phyloP scores from a whole-genome alignment of 2,329 filamentous ascomycete species.

The Pyrenochaeta sp. region DNA sequence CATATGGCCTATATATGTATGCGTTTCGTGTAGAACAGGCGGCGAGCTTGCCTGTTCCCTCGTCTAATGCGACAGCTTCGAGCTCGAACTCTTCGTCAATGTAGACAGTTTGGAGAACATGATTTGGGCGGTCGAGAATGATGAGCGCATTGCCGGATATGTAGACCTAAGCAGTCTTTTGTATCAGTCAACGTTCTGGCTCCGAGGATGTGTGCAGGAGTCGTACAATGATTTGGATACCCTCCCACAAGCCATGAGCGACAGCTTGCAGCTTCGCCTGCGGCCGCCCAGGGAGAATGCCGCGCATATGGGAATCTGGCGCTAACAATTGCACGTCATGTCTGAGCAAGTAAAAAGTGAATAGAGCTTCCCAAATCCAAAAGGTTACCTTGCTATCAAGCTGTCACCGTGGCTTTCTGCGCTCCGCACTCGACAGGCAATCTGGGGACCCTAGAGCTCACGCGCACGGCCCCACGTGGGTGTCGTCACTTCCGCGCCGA shows the following conservation, averaged over 20 bases:
- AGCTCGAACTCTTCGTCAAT: constrained; percentile 76
- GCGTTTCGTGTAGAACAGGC: constrained; percentile 72
- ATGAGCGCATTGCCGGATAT: constrained; percentile 89
- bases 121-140: constrained; percentile 77
- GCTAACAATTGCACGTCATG: constrained; percentile 38
- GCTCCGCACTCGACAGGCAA: constrained; percentile 9
- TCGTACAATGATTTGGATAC: constrained; percentile 75
- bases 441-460: constrained; percentile 32
- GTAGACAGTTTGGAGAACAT: constrained; percentile 89
- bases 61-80: constrained; percentile 81
- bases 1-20: constrained; percentile 81
- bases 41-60: constrained; percentile 84
- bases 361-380: not conserved
- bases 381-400: not conserved
- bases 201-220: constrained; percentile 3
- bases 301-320: constrained; percentile 66
- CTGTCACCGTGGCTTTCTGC: not conserved
- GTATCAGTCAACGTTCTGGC: constrained; percentile 17
- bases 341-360: not conserved
- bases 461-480: constrained; percentile 45
- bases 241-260: constrained; percentile 76
- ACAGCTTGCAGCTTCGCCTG: constrained; percentile 80
- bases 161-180: constrained; percentile 69
- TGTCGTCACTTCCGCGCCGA: constrained; percentile 23
- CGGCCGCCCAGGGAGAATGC: constrained; percentile 81